These are phyloP conservation scores for Lupinus albus DNA, from an alignment of 306 rosid genomes.

Conservation along the genomic window DNA sequence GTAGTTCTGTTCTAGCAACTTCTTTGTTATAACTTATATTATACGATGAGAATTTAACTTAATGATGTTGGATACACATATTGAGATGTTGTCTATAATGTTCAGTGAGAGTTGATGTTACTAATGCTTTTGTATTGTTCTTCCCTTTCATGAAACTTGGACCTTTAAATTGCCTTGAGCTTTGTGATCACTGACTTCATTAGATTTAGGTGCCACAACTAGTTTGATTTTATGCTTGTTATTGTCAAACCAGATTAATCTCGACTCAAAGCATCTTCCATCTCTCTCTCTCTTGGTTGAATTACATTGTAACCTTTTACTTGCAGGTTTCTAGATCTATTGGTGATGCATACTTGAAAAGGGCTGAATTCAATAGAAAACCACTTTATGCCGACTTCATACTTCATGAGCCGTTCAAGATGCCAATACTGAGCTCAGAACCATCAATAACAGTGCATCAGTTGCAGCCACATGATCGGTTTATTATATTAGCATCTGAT, in stretches of 20 bases:
- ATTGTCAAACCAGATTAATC: too few relatives aligned
- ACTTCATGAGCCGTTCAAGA: conserved; percentile 64
- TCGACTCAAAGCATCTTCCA: conserved; percentile 11
- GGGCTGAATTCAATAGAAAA: conserved; percentile 84
- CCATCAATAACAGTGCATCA: conserved; percentile 67
- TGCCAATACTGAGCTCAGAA: conserved; percentile 80
- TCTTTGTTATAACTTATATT: not conserved
- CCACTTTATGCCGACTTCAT: conserved; percentile 81
- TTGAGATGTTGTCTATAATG: too few relatives aligned
- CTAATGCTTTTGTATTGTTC: too few relatives aligned
- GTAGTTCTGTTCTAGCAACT: too few relatives aligned
- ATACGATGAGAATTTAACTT: too few relatives aligned
- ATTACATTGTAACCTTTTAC: conserved; percentile 6
- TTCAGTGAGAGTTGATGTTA: too few relatives aligned
- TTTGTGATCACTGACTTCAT: too few relatives aligned
- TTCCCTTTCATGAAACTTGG: too few relatives aligned
- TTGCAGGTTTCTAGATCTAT: conserved; percentile 84
- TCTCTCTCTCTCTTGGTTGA: conserved; percentile 1
- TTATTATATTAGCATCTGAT: conserved; percentile 88
- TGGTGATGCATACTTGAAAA: conserved; percentile 87
- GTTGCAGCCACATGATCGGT: conserved; percentile 78
- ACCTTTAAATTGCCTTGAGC: too few relatives aligned
- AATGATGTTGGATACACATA: too few relatives aligned
- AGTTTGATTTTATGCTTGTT: too few relatives aligned
- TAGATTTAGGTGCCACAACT: too few relatives aligned